Conservation (phyloP, 73 alveolate genomes). For the Symbiodinium pilosum region DNA sequence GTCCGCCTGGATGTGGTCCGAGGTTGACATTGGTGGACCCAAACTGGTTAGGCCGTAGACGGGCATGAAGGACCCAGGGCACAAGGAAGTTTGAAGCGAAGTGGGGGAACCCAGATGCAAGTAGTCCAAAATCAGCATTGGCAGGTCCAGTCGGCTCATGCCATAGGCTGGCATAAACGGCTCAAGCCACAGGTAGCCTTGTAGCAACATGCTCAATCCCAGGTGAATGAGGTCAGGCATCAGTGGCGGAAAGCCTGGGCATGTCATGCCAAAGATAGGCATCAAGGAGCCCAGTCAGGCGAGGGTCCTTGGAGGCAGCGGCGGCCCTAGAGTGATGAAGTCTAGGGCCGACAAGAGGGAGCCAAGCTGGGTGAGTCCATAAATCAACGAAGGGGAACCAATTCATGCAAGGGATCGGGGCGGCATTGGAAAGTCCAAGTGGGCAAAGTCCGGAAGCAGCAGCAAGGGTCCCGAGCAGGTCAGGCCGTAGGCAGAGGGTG, state of each 20-base stretch:
- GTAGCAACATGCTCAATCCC: constrained; percentile 25
- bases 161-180: constrained; percentile 22
- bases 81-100: neutral
- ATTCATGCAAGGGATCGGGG: neutral
- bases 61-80: neutral
- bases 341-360: neutral
- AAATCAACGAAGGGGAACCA: neutral
- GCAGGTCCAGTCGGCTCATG: constrained; percentile 32
- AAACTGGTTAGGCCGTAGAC: constrained; percentile 22
- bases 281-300: neutral
- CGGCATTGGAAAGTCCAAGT: neutral
- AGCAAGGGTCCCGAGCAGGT: neutral
- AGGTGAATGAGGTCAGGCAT: constrained; percentile 47
- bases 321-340: constrained; percentile 26
- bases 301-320: neutral
- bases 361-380: neutral
- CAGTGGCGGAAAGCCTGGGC: neutral
- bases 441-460: constrained; percentile 18
- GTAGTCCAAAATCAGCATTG: constrained; percentile 35
- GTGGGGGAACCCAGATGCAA: constrained; percentile 44
- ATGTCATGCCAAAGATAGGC: constrained; percentile 45
- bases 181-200: constrained; percentile 3
- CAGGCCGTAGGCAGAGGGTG: constrained; percentile 9
- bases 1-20: constrained; percentile 17
- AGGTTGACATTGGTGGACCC: neutral